Evolutionary conservation across 208 protist species (phyloP), one percentile per base, ranked within the genome.

Genomic region (Trypanosoma conorhini): DNA sequence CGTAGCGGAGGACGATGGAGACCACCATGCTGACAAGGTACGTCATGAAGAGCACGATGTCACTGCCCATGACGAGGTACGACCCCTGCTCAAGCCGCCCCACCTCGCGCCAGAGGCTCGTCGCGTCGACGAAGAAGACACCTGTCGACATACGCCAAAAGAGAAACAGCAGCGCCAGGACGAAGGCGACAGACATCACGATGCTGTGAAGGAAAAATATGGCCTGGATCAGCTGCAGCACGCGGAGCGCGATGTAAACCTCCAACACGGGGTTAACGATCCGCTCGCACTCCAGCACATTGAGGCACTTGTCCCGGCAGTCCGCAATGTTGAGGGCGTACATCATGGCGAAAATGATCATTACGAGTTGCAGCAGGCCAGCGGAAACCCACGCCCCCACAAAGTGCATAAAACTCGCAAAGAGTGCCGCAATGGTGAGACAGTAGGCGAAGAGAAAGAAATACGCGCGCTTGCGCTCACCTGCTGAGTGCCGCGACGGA

Each of bases 381-480:
- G 74, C 67, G 4, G 85, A 77, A 33, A 93, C 78, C 88, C 87
- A 96, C 8, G 83, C 84, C 52, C 81, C 91, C 58, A 96, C 83
- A 65, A 92, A 94, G 71, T 94, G 83, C 56, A 94, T 74, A 21
- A 85, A 48, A 58, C 80, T 83, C 30, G 80, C 71, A 58, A 75
- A 66, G n/a, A 94, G 81, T 0, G 84, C 79, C 28, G 81, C 77
- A 57, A 79, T 33, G 35, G 64, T 76, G 48, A 96, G 59, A 54
- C 87, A 77, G 68, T 91, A 94, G 3, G 90, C 85, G 46, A 89
- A 88, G 0, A 92, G 22, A 61, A 91, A 93, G 67, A 94, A 70
- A 65, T 92, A 96, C 31, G 91, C 83, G 19, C 91, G 80, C 77
- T 93, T 94, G 19, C 88, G 71, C 67, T 96, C 91, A n/a, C 79